Conservation (phyloP, 2,329 filamentous ascomycete genomes). For the Ophiognomonia clavigignenti-juglandacearum region DNA sequence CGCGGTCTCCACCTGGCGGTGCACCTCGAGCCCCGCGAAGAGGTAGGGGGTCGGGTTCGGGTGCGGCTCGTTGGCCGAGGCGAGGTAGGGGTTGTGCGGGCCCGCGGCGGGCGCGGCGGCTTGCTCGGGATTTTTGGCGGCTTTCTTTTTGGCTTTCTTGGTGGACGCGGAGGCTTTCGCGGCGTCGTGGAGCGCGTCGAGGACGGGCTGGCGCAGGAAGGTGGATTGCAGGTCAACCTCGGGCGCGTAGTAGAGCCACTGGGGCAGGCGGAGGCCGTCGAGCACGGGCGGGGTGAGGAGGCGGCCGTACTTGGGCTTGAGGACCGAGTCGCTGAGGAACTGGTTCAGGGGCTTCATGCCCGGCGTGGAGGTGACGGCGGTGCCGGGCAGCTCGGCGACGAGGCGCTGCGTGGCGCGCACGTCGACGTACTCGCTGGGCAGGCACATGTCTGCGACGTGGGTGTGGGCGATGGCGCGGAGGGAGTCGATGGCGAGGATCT, state of each 20-base stretch:
- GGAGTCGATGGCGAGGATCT: slow-evolving; percentile 26
- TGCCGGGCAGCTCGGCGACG: slow-evolving; percentile 25
- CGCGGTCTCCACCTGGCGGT: slow-evolving; percentile 37
- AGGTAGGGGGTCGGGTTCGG: slow-evolving; percentile 26
- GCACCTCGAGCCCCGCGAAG: slow-evolving; percentile 50
- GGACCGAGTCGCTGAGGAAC: slow-evolving; percentile 40
- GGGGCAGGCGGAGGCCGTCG: slow-evolving; percentile 20
- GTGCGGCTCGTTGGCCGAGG: slow-evolving; percentile 10
- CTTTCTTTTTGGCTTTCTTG: neutral
- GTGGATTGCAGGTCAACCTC: neutral
- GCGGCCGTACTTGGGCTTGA: slow-evolving; percentile 44
- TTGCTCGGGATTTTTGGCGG: neutral
- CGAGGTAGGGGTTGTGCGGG: neutral
- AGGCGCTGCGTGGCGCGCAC: slow-evolving; percentile 39
- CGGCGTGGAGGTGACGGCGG: slow-evolving; percentile 16
- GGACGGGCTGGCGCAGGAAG: neutral
- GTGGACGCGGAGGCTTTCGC: neutral
- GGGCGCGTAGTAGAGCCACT: slow-evolving; percentile 14
- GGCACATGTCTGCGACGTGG: slow-evolving; percentile 37
- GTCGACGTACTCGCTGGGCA: slow-evolving; percentile 43
- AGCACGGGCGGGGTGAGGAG: slow-evolving; percentile 38
- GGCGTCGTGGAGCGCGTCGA: neutral
- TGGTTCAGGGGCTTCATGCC: slow-evolving; percentile 30
- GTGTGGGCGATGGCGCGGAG: slow-evolving; percentile 34
- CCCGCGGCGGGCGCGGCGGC: neutral